Percentiles rank a stretch among this genome's conserved stretches.
phyloP scores from a whole-genome alignment of 2,329 filamentous ascomycete genomes.

The Colletotrichum abscissum region DNA sequence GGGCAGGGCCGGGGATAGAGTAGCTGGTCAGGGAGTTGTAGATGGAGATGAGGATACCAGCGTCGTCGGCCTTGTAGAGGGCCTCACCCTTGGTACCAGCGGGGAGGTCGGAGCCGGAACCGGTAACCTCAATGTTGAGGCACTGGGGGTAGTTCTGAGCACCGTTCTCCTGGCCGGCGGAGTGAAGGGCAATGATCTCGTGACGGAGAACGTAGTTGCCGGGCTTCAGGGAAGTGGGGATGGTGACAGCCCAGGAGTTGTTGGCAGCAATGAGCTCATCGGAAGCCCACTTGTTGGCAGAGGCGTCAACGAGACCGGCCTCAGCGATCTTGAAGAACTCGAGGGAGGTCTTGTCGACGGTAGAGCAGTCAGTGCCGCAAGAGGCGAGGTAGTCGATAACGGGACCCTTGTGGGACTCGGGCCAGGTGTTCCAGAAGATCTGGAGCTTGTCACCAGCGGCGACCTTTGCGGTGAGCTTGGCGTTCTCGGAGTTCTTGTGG shows the following conservation, averaged over 20 bases:
- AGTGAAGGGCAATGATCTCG: conserved; percentile 67
- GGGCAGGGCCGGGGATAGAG: conserved; percentile 46
- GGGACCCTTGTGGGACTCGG: conserved; percentile 71
- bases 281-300: conserved; percentile 64
- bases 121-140: conserved; percentile 59
- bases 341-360: conserved; percentile 61
- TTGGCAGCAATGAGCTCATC: conserved; percentile 61
- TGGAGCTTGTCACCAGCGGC: conserved; percentile 69
- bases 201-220: conserved; percentile 67
- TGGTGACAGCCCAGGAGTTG: conserved; percentile 57
- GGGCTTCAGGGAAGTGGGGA: conserved; percentile 57
- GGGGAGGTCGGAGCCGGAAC: conserved; percentile 46
- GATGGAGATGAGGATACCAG: conserved; percentile 50
- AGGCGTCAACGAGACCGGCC: conserved; percentile 54
- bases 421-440: conserved; percentile 74
- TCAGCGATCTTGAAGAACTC: conserved; percentile 71
- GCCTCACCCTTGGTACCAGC: conserved; percentile 47
- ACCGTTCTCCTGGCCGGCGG: conserved; percentile 50
- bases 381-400: conserved; percentile 71
- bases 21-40: conserved; percentile 44
- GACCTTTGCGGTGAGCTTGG: conserved; percentile 54
- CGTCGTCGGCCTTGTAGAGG: conserved; percentile 48
- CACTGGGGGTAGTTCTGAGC: conserved; percentile 66
- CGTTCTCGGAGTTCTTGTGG: conserved; percentile 55
- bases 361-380: conserved; percentile 64